Conservation (phyloP, 371 early-diverging fungal genomes). For the Phascolomyces articulosus region DNA sequence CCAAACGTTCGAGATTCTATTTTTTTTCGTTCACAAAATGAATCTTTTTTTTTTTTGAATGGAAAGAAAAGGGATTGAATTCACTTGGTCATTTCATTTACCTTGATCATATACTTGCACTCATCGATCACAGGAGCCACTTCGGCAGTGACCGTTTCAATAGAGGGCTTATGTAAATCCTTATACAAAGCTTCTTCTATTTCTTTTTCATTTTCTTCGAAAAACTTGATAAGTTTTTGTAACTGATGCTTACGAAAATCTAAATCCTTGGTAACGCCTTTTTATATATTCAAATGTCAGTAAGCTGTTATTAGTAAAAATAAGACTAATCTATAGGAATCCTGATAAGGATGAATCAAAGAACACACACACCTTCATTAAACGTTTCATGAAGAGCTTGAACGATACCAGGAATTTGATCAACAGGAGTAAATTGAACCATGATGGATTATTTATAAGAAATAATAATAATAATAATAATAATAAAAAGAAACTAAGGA, state of each 20-base stretch:
- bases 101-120: slow-evolving; percentile 59
- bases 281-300: slow-evolving; percentile 38
- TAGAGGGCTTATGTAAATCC: slow-evolving; percentile 68
- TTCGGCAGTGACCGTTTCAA: slow-evolving; percentile 63
- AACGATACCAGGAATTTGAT: slow-evolving; percentile 35
- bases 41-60: neutral
- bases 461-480: no score
- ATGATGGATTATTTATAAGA: neutral
- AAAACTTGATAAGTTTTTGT: slow-evolving; percentile 57
- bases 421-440: slow-evolving; percentile 28
- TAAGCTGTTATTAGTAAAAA: no score
- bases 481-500: no score
- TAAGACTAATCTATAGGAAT: no score
- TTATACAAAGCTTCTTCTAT: slow-evolving; percentile 66
- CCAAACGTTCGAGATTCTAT: slow-evolving; percentile 38
- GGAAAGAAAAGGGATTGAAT: neutral
- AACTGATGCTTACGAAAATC: slow-evolving; percentile 80
- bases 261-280: slow-evolving; percentile 57
- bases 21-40: neutral
- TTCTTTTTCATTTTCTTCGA: slow-evolving; percentile 67
- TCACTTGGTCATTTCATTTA: slow-evolving; percentile 10
- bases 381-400: slow-evolving; percentile 48
- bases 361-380: slow-evolving; percentile 40
- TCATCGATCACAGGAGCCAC: slow-evolving; percentile 68
- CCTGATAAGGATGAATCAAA: no score